Conservation (phyloP, 331 rosid species). For the Phaseolus coccineus region DNA sequence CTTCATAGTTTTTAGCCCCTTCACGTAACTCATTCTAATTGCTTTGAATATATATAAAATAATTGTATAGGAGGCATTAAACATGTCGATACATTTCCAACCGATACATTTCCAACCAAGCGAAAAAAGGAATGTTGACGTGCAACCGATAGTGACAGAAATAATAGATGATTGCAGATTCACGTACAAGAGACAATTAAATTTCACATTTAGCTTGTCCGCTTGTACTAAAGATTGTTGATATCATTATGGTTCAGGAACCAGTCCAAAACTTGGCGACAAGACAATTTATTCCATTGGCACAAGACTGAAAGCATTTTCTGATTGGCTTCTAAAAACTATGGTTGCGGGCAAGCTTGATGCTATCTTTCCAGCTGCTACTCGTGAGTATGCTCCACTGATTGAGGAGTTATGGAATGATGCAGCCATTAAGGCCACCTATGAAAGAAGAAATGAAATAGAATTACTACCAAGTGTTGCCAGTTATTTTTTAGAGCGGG, state of each 20-base stretch:
- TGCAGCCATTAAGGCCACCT: constrained; percentile 86
- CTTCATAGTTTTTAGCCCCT: not conserved
- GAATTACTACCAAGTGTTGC: constrained; percentile 93
- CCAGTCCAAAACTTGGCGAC: constrained; percentile 46
- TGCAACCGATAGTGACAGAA: not conserved
- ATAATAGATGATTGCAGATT: constrained; percentile 12
- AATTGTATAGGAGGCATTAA: not conserved
- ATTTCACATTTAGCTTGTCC: constrained; percentile 19
- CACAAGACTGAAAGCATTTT: constrained; percentile 89
- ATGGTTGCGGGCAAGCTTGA: constrained; percentile 94
- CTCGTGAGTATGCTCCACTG: constrained; percentile 93
- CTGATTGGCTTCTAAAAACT: constrained; percentile 97
- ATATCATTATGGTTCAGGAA: constrained; percentile 59
- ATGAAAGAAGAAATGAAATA: constrained; percentile 85
- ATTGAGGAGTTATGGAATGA: constrained; percentile 92
- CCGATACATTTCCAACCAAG: not conserved
- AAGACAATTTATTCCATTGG: constrained; percentile 80
- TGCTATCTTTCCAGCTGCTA: constrained; percentile 97
- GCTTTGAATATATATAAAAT: not conserved
- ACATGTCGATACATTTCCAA: not conserved
- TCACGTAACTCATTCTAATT: constrained; percentile 17
- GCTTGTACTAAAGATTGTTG: constrained; percentile 34
- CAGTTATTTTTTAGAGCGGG: constrained; percentile 92
- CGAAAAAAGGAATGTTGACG: not conserved
- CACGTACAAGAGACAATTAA: not conserved